Conservation (phyloP, 2,329 filamentous ascomycete genomes). For the Lecanicillium sp. region DNA sequence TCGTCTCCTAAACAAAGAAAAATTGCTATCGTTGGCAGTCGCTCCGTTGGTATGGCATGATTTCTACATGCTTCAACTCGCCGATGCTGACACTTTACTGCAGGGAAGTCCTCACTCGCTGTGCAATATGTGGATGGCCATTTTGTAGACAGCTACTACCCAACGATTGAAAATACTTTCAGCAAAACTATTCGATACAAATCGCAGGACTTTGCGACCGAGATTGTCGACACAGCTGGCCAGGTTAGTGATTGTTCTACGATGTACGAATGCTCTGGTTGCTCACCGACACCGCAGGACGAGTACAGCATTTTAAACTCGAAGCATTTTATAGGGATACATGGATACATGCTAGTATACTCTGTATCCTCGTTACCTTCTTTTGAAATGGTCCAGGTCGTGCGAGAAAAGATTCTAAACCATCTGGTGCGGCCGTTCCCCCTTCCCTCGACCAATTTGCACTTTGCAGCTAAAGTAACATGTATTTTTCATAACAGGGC, state of each 20-base stretch:
- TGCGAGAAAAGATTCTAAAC: constrained; percentile 94
- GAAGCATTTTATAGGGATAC: constrained; percentile 98
- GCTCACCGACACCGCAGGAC: constrained; percentile 49
- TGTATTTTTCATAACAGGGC: constrained; percentile 64
- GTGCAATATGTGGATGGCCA: constrained; percentile 96
- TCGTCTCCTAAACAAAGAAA: constrained; percentile 79
- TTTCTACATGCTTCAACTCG: neutral
- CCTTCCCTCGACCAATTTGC: neutral
- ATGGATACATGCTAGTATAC: constrained; percentile 98
- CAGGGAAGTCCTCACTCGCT: constrained; percentile 95
- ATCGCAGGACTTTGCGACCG: constrained; percentile 86
- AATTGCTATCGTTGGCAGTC: constrained; percentile 90
- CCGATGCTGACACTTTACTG: constrained; percentile 5
- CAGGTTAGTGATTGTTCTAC: constrained; percentile 51
- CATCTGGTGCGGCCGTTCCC: constrained; percentile 62
- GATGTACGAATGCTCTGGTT: neutral
- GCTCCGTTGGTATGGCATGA: constrained; percentile 59
- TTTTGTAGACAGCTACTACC: constrained; percentile 98
- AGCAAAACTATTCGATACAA: constrained; percentile 91
- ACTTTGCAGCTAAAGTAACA: neutral
- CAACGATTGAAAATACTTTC: constrained; percentile 98
- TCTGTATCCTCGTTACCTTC: constrained; percentile 91
- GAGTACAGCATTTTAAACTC: constrained; percentile 98
- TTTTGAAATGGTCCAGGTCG: constrained; percentile 95
- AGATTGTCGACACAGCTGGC: constrained; percentile 97